phyloP scores from a whole-genome alignment of 1,139 yeast genomes.

The Blastobotrys indianensis region DNA sequence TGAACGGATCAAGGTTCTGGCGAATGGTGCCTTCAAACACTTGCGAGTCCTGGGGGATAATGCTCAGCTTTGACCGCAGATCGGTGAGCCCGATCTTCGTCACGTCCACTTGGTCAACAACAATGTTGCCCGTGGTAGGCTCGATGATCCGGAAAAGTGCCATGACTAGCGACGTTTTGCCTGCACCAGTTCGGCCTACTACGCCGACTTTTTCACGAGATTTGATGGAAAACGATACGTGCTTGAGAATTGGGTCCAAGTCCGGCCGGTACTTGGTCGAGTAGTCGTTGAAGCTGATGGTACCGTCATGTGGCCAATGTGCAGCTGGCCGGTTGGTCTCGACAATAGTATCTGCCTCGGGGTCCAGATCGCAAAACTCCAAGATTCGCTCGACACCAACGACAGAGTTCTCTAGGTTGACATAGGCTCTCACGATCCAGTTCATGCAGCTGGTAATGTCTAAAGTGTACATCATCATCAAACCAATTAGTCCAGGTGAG shows the following conservation, averaged over 20 bases:
- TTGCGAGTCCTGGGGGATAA: slow-evolving; percentile 75
- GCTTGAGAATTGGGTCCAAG: slow-evolving; percentile 47
- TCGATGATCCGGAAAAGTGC: slow-evolving; percentile 72
- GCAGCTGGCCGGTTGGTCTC: slow-evolving; percentile 38
- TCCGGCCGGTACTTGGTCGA: slow-evolving; percentile 60
- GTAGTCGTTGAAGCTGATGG: slow-evolving; percentile 50
- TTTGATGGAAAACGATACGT: slow-evolving; percentile 46
- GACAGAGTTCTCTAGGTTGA: slow-evolving; percentile 67
- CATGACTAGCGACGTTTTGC: slow-evolving; percentile 66
- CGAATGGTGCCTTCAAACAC: slow-evolving; percentile 61
- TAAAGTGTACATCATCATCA: slow-evolving; percentile 65
- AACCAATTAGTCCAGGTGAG: slow-evolving; percentile 65
- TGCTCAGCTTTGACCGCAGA: slow-evolving; percentile 53
- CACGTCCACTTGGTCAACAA: slow-evolving; percentile 55
- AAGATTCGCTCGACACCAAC: slow-evolving; percentile 73
- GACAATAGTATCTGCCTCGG: slow-evolving; percentile 48
- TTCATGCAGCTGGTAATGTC: slow-evolving; percentile 56
- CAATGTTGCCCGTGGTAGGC: slow-evolving; percentile 49
- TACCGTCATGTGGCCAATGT: slow-evolving; percentile 60
- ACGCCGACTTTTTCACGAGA: slow-evolving; percentile 69
- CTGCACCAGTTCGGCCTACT: slow-evolving; percentile 86
- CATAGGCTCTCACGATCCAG: slow-evolving; percentile 59
- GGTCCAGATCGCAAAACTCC: slow-evolving; percentile 59
- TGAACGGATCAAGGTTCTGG: slow-evolving; percentile 62
- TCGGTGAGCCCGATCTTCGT: slow-evolving; percentile 52